Evolutionary conservation across 2,329 filamentous ascomycete species (phyloP), one percentile per base, ranked within the genome.

Genomic region (Paecilomyces dactylethromorphus): DNA sequence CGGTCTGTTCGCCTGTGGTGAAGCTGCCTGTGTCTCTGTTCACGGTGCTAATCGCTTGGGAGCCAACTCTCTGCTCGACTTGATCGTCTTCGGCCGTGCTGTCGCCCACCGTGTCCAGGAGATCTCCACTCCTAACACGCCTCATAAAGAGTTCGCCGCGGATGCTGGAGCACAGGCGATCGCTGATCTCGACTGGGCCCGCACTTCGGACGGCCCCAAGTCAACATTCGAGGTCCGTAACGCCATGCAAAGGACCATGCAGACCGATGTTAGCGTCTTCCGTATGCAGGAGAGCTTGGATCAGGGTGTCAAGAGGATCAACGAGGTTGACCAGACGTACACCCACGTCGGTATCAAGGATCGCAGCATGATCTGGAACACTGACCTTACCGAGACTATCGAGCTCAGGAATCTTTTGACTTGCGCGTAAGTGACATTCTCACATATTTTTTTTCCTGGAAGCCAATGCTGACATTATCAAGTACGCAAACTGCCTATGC

Each of bases 351-450:
- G 91, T 71, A 97, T 91, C 81, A 96, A 96, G 86, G 93, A 97
- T 78, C 90, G 94, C 78, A 95, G 91, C 84, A 97, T 97, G 93
- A 97, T 97, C 82, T 97, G 93, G 93, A 97, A 97, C 87, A 92
- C 90, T 24, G 93, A 97, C 73, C 86, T 97, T 45, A 91, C 96
- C 62, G 93, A 97, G 84, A 96, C 93, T 7, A 86, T 99, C 58
- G 94, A 99, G 80, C 83, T 97, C 72, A 86, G 92, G 72, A 99
- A 99, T 78, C 79, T 99, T 71, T 81, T 99, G 74, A 97, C 94
- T 71, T 97, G 94, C 87, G 93, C 92, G 86, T 91, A 87, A 81
- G 88, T 89, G 15, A 66, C 63, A 55, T n/a, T n/a, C 33, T 45
- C n/a, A 6, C 53, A 35, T 39, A 7, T 53, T 4, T 54, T 29